Evolutionary conservation across 306 rosid genomes (phyloP).

Genomic region (Geum urbanum): DNA sequence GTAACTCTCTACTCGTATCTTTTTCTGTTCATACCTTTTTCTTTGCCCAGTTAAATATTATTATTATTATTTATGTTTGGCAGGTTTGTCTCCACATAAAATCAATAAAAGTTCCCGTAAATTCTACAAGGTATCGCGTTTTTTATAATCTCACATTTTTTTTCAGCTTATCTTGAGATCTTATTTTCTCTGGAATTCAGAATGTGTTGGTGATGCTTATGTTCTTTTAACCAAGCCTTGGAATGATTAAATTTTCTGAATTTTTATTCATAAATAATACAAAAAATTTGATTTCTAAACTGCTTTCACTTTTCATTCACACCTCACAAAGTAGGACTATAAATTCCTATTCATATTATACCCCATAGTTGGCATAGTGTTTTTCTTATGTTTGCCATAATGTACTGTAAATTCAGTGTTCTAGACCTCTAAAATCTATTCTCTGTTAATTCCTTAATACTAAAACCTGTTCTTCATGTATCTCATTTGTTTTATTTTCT

Average conservation of each 20-base stretch:
- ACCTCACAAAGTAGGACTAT: not conserved
- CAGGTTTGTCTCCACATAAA: slow-evolving; percentile 94
- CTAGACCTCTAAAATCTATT: not conserved
- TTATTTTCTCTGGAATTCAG: not conserved
- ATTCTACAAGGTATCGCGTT: slow-evolving; percentile 63
- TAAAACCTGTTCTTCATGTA: too few relatives aligned
- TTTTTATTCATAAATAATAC: not conserved
- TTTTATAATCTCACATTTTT: not conserved
- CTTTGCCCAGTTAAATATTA: slow-evolving; percentile 12
- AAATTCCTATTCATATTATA: not conserved
- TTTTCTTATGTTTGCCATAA: not conserved
- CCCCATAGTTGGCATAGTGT: not conserved
- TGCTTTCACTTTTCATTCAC: not conserved
- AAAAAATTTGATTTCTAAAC: not conserved
- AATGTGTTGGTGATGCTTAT: not conserved
- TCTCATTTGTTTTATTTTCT: too few relatives aligned
- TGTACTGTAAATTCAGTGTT: not conserved
- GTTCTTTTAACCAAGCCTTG: not conserved
- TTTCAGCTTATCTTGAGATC: slow-evolving; percentile 5
- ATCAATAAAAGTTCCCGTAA: slow-evolving; percentile 52
- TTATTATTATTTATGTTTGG: slow-evolving; percentile 25
- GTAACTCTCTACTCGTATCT: slow-evolving; percentile 29
- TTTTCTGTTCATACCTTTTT: slow-evolving; percentile 15
- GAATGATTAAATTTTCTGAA: slow-evolving; percentile 5
- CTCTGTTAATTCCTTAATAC: too few relatives aligned